These are phyloP conservation scores for Ceratobasidium sp. DNA, from an alignment of 1,284 basidiomycete genomes.

Conservation along the genomic window DNA sequence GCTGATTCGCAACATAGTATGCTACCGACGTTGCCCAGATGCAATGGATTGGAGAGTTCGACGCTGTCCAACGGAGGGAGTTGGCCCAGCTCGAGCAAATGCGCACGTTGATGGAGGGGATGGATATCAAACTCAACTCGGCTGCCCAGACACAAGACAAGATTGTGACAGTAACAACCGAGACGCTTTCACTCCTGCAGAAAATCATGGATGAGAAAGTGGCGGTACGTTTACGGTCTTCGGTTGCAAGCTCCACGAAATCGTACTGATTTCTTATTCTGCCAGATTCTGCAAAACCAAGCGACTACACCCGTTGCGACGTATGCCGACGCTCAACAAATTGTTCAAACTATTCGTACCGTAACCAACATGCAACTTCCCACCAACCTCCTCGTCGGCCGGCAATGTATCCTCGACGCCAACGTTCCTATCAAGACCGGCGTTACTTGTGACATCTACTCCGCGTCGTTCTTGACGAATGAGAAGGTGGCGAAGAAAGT, in stretches of 20 bases:
- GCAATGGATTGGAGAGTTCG: not conserved
- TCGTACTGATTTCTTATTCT: not conserved
- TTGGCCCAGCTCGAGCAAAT: not conserved
- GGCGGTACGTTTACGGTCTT: not conserved
- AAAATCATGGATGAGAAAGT: slow-evolving; percentile 10
- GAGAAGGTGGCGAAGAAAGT: slow-evolving; percentile 40
- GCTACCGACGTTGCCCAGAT: slow-evolving; percentile 6
- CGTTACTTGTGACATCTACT: slow-evolving; percentile 21
- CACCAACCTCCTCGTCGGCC: slow-evolving; percentile 16
- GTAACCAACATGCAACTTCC: slow-evolving; percentile 34
- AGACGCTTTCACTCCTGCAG: not conserved
- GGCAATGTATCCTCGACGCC: slow-evolving; percentile 24
- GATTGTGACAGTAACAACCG: not conserved
- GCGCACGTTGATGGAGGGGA: not conserved
- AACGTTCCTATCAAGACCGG: slow-evolving; percentile 12
- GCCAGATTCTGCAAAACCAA: slow-evolving; percentile 10
- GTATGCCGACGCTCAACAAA: slow-evolving; percentile 21
- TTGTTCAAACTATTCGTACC: slow-evolving; percentile 16
- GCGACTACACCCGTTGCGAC: not conserved
- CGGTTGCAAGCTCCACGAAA: not conserved
- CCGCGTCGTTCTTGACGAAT: slow-evolving; percentile 15
- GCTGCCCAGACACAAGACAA: not conserved
- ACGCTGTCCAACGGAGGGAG: not conserved
- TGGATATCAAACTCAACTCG: not conserved
- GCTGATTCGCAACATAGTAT: not conserved